Conservation (phyloP, 441 rosid genomes). For the Mallotus repandus region DNA sequence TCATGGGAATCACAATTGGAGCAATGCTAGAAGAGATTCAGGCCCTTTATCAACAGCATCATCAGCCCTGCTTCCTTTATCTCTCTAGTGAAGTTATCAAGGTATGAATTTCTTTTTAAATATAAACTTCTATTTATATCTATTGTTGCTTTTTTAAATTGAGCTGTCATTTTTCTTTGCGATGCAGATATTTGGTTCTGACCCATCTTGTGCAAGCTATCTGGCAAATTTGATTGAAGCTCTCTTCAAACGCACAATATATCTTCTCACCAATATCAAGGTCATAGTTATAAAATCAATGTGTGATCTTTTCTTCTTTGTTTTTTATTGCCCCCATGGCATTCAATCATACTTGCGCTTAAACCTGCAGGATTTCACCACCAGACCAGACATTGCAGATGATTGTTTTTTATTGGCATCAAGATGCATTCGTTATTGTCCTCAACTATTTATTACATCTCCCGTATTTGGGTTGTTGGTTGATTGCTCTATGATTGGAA, state of each 20-base stretch:
- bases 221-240: conserved; percentile 86
- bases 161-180: conserved; percentile 23
- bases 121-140: background rate
- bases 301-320: conserved; percentile 12
- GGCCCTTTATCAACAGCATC: conserved; percentile 85
- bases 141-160: conserved; percentile 8
- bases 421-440: conserved; percentile 96
- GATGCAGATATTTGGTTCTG: conserved; percentile 94
- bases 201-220: conserved; percentile 85
- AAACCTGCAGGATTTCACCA: conserved; percentile 76
- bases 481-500: conserved; percentile 81
- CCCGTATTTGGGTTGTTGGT: conserved; percentile 68
- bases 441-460: conserved; percentile 82
- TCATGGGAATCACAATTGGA: conserved; percentile 90
- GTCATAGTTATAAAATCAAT: conserved; percentile 30
- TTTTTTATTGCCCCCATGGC: conserved; percentile 11
- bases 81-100: conserved; percentile 94
- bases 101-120: conserved; percentile 37
- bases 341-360: conserved; percentile 23
- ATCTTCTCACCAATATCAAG: conserved; percentile 85
- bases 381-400: conserved; percentile 95
- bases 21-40: conserved; percentile 96
- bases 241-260: conserved; percentile 79
- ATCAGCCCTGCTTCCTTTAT: conserved; percentile 97
- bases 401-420: conserved; percentile 97